Conservation (phyloP, 2,329 filamentous ascomycete genomes). For the Dothistroma septosporum region DNA sequence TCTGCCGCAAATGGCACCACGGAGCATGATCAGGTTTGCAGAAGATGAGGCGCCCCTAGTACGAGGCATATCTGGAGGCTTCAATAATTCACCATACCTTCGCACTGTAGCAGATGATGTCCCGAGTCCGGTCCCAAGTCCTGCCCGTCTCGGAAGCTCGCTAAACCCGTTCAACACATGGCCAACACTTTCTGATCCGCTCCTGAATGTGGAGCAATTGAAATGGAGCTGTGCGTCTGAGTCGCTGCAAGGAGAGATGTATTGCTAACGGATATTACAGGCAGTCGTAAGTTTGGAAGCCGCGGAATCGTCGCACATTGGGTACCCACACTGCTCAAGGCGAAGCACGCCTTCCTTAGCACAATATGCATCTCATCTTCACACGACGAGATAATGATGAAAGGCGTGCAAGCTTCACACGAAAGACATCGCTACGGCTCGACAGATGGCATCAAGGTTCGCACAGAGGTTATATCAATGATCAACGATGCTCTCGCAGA, state of each 20-base stretch:
- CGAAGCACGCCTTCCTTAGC: conserved; percentile 30
- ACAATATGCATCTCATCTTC: conserved; percentile 33
- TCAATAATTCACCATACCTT: conserved; percentile 18
- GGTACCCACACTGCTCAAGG: conserved; percentile 28
- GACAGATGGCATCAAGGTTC: conserved; percentile 22
- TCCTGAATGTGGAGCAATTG: conserved; percentile 25
- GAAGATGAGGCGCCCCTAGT: conserved; percentile 16
- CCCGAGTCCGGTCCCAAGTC: conserved; percentile 8
- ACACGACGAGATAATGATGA: conserved; percentile 34
- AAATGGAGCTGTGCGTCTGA: conserved; percentile 30
- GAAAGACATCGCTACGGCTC: conserved; percentile 18
- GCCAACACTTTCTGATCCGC: conserved; percentile 20
- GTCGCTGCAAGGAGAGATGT: neutral
- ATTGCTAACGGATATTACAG: conserved; percentile 7
- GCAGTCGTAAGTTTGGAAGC: conserved; percentile 28
- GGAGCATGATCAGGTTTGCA: conserved; percentile 9
- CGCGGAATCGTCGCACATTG: conserved; percentile 26
- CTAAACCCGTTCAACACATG: conserved; percentile 27
- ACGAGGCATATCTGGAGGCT: conserved; percentile 15
- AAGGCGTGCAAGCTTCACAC: conserved; percentile 17
- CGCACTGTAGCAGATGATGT: conserved; percentile 15
- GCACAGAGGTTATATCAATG: conserved; percentile 24
- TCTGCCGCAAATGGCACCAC: neutral
- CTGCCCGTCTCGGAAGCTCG: conserved; percentile 10
- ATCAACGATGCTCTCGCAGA: conserved; percentile 30